Conservation (phyloP, 495 filamentous ascomycete species). For the Aspergillus bertholletiae region DNA sequence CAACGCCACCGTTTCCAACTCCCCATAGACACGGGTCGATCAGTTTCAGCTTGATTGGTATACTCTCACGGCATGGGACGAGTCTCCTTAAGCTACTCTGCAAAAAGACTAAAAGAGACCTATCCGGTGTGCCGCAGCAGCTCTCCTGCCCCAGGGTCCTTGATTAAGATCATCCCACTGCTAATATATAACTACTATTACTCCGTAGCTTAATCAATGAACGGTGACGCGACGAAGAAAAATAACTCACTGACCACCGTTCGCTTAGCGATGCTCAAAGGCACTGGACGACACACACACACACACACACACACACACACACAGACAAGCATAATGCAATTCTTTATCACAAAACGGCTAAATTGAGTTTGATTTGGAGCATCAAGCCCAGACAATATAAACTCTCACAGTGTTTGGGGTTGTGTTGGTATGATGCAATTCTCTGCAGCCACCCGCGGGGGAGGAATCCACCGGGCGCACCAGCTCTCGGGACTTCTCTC, state of each 20-base stretch:
- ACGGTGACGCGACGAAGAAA: neutral
- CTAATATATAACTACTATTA: constrained; percentile 2
- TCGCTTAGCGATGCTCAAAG: neutral
- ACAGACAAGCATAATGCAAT: no score
- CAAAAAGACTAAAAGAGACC: no score
- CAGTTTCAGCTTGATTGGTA: neutral
- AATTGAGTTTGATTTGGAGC: neutral
- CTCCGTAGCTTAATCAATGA: no score
- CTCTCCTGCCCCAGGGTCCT: constrained; percentile 1
- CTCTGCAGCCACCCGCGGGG: constrained; percentile 5
- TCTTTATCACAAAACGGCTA: no score
- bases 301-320: no score
- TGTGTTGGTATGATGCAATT: neutral
- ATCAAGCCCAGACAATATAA: neutral
- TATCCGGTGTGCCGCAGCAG: neutral
- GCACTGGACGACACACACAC: no score
- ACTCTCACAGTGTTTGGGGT: neutral
- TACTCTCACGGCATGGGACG: neutral
- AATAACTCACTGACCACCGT: constrained; percentile 8
- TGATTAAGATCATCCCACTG: constrained; percentile 6
- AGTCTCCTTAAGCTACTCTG: neutral
- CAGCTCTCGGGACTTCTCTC: neutral
- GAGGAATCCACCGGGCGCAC: neutral
- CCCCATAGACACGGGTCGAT: neutral
- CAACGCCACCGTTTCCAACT: neutral